These are phyloP conservation scores for Immersiporthe knoxdaviesiana DNA, from an alignment of 2,329 filamentous ascomycete species.

Conservation along the genomic window DNA sequence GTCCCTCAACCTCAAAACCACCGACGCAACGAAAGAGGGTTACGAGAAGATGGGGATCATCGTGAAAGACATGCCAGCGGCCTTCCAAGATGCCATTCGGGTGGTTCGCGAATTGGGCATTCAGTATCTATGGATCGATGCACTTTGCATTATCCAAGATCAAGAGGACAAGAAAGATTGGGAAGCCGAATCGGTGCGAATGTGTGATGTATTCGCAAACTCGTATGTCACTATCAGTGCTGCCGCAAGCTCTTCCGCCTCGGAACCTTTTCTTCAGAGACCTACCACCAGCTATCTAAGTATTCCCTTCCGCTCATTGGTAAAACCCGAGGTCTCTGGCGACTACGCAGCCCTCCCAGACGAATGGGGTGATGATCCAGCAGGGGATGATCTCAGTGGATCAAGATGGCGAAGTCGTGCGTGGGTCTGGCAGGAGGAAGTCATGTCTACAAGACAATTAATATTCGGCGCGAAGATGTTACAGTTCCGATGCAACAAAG, in stretches of 20 bases:
- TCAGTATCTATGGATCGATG: neutral
- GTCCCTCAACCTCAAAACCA: neutral
- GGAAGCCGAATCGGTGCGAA: neutral
- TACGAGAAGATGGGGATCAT: neutral
- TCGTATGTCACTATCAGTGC: neutral
- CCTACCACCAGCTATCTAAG: neutral
- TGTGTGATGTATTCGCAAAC: neutral
- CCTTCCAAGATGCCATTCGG: neutral
- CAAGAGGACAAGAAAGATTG: neutral
- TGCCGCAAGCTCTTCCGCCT: neutral
- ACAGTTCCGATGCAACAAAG: neutral
- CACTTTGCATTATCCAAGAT: neutral
- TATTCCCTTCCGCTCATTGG: neutral
- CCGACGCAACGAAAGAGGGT: neutral
- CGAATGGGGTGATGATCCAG: neutral
- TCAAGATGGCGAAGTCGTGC: neutral
- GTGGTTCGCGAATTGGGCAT: neutral
- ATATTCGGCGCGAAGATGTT: neutral
- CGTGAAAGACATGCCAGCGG: neutral
- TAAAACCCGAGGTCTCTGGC: neutral
- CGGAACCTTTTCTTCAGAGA: neutral
- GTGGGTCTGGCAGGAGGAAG: neutral
- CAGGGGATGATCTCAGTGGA: neutral
- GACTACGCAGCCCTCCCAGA: neutral
- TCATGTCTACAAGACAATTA: neutral